Evolutionary conservation across 2,329 filamentous ascomycete genomes (phyloP).

Genomic region (Paecilomyces formosus): DNA sequence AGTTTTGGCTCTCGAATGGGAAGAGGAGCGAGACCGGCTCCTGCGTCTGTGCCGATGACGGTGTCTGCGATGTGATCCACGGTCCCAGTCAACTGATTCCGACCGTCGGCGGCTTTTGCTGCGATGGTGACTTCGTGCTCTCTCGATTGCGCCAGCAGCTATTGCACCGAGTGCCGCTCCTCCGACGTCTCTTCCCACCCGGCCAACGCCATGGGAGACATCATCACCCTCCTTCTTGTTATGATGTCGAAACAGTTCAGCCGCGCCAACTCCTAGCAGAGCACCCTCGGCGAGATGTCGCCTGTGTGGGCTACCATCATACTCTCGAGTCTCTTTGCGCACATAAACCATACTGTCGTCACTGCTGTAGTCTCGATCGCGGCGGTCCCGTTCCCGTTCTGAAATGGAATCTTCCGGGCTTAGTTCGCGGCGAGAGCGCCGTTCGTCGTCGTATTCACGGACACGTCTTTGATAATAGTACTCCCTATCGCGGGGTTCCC

Average conservation of each 20-base stretch:
- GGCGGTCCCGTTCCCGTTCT: constrained; percentile 38
- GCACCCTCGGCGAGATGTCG: constrained; percentile 58
- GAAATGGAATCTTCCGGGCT: constrained; percentile 48
- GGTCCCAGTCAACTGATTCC: constrained; percentile 33
- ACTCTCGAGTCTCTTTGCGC: constrained; percentile 41
- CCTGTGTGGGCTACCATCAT: constrained; percentile 40
- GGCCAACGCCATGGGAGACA: constrained; percentile 43
- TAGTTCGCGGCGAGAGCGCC: constrained; percentile 37
- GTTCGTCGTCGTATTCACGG: constrained; percentile 47
- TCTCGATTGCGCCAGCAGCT: constrained; percentile 51
- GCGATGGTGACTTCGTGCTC: constrained; percentile 43
- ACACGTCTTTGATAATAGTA: constrained; percentile 55
- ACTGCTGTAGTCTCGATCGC: constrained; percentile 43
- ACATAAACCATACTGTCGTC: constrained; percentile 57
- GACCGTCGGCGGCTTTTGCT: constrained; percentile 39
- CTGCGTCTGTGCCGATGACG: constrained; percentile 22
- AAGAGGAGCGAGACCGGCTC: constrained; percentile 39
- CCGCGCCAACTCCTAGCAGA: constrained; percentile 53
- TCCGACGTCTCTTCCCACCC: constrained; percentile 45
- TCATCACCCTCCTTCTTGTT: constrained; percentile 50
- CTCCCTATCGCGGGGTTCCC: constrained; percentile 47
- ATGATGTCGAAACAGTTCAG: constrained; percentile 52
- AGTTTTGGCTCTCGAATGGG: constrained; percentile 44
- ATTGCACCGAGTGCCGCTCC: constrained; percentile 56
- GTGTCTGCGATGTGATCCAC: constrained; percentile 24